Evolutionary conservation across 495 filamentous ascomycete species (phyloP), one percentile per base, ranked within the genome.

Genomic region (Parathielavia hyrcaniae): DNA sequence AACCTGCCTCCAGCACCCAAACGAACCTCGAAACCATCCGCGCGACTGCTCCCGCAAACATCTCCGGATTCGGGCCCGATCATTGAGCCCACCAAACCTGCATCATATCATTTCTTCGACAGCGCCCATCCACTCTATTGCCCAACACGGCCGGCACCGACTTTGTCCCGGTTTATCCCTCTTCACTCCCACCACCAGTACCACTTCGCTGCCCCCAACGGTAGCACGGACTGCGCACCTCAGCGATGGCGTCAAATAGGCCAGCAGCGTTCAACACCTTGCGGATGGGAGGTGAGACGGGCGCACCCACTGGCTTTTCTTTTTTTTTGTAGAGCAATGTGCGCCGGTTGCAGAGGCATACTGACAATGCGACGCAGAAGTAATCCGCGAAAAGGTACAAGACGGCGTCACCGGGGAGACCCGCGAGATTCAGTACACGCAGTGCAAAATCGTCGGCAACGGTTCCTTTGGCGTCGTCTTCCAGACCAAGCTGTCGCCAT

Each of bases 391-490:
- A 76, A 97, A 95, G 77, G 93, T 98, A 61, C 93, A 98, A 76
- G 93, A 98, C 82, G 93, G 93, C 66, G 77, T 95, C 64, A 97
- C 93, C 1, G 93, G 93, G 50, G 95, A 98, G 69, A 91, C 89
- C 58, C 87, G 87, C 71, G 93, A 98, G 67, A 86, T 98, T 75
- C 89, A 93, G 69, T 98, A 98, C 68, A 97, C 93, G 44, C 93
- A 98, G 71, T 98, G 93, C 77, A 98, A 98, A 78, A 97, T 98
- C 61, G 93, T 98, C n/a, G 93, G 93, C 65, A 98, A 98, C 74
- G 93, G 93, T 53, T 97, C 93, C 14, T 98, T 98, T 70, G 93
- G 93, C 59, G 93, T 98, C 20, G 93, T 98, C 60, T 98, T 98
- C 71, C 93, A 98, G 73, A 98, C 93, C 34, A 98, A 97, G 76